Evolutionary conservation across 2,329 filamentous ascomycete species (phyloP), one percentile per base, ranked within the genome.

Genomic region (Colletotrichum spinosum): DNA sequence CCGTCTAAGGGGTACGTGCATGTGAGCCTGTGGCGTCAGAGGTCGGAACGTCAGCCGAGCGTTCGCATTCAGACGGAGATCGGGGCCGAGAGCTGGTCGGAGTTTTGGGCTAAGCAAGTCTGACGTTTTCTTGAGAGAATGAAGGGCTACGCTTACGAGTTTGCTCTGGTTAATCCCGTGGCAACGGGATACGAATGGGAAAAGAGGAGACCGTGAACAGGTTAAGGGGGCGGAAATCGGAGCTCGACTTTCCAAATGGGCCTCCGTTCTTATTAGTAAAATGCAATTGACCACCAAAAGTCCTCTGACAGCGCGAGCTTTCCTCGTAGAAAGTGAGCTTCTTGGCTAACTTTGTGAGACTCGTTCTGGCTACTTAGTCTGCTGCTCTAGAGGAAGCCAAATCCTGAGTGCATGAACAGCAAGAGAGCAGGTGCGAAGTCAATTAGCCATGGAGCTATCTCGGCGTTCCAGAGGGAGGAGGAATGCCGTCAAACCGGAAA

Each of bases 1-100:
- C 61, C 67, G 67, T 49, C 57, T 61, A 42, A 69, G 45, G 50
- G 66, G 41, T 50, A 56, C 55, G 59, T 69, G 67, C 67, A 69
- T 69, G 60, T 66, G 59, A 51, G 60, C 60, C 54, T 67, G 52
- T 60, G 60, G 50, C 60, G 64, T 65, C 44, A 67, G 55, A 57
- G 44, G 53, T 65, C 60, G 64, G 64, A 49, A 66, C 42, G 63
- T 66, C 62, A 66, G 63, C 63, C 63, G 63, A 63, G 55, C 39
- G 52, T 66, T 25, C 53, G 49, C 50, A 62, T 52, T 46, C 62
- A 59, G 52, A 63, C 17, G 52, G 58, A 42, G 42, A 42, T 35
- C 37, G 42, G 37, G 44, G 37, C 55, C 46, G 55, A 58, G 38
- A 57, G 25, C 15, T 13, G 9, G 38, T 46, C 17, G 13, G 25